Percentiles rank a stretch among this genome's conserved stretches.
phyloP scores from a whole-genome alignment of 2,329 filamentous ascomycete genomes.

The Lojkania enalia region DNA sequence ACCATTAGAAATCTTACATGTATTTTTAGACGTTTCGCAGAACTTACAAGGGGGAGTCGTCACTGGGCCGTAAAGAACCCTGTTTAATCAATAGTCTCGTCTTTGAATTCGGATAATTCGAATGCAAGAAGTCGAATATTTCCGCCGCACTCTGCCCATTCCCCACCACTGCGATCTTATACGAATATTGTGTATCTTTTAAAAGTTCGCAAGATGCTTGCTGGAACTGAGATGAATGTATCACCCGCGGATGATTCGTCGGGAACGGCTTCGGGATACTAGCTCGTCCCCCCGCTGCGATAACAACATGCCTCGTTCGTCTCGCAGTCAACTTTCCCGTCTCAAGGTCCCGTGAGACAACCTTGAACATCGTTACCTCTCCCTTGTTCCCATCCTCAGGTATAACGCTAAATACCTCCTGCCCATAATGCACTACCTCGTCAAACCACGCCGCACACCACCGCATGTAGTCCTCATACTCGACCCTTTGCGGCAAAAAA shows the following conservation, averaged over 20 bases:
- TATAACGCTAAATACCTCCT: slow-evolving; percentile 73
- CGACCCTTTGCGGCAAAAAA: slow-evolving; percentile 80
- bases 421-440: slow-evolving; percentile 72
- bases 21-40: not conserved
- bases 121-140: slow-evolving; percentile 88
- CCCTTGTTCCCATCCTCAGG: slow-evolving; percentile 57
- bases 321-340: slow-evolving; percentile 59
- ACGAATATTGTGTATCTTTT: slow-evolving; percentile 57
- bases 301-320: slow-evolving; percentile 68
- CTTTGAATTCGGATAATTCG: slow-evolving; percentile 77
- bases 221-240: slow-evolving; percentile 88
- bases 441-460: slow-evolving; percentile 87
- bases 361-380: slow-evolving; percentile 66
- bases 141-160: slow-evolving; percentile 92
- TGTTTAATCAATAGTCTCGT: slow-evolving; percentile 81
- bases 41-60: slow-evolving; percentile 92
- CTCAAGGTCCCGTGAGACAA: slow-evolving; percentile 65
- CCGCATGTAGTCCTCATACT: slow-evolving; percentile 94
- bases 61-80: slow-evolving; percentile 82
- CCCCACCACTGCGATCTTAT: slow-evolving; percentile 82
- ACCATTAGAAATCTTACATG: not conserved
- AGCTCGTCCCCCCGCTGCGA: slow-evolving; percentile 69
- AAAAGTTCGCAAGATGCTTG: slow-evolving; percentile 65
- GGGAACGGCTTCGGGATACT: slow-evolving; percentile 73
- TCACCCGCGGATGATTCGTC: slow-evolving; percentile 69